Percentiles rank a stretch among this genome's conserved stretches.
Conservation (phyloP, 352 stramenopile genomes). For the Albugo candida region DNA sequence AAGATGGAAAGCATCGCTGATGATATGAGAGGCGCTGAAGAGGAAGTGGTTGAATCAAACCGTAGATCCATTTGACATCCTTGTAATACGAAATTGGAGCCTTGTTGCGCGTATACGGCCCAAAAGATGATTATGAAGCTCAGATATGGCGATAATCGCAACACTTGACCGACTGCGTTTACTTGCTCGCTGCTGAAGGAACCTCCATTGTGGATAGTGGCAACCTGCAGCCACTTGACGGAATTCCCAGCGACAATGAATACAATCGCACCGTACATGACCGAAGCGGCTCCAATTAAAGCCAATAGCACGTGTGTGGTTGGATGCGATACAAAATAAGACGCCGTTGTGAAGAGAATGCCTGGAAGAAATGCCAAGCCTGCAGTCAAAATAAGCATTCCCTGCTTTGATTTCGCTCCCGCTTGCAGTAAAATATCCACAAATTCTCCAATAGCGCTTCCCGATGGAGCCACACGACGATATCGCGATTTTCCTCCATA, state of each 20-base stretch:
- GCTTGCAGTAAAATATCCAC: conserved; percentile 47
- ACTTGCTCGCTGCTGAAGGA: conserved; percentile 35
- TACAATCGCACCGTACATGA: conserved; percentile 51
- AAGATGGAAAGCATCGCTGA: conserved; percentile 75
- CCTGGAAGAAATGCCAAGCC: conserved; percentile 44
- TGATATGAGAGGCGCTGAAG: conserved; percentile 38
- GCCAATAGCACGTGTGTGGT: conserved; percentile 37
- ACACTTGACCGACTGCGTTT: conserved; percentile 51
- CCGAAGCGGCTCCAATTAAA: conserved; percentile 21
- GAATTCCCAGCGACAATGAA: conserved; percentile 36
- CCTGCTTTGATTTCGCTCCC: conserved; percentile 21
- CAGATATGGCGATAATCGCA: conserved; percentile 62
- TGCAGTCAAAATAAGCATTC: conserved; percentile 57
- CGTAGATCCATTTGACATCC: conserved; percentile 84
- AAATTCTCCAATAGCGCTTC: conserved; percentile 52
- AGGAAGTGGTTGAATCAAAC: conserved; percentile 14
- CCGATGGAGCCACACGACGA: conserved; percentile 45
- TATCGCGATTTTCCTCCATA: conserved; percentile 43
- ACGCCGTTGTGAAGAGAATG: conserved; percentile 56
- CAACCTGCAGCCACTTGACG: conserved; percentile 38
- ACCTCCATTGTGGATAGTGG: conserved; percentile 25
- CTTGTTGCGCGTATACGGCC: conserved; percentile 68
- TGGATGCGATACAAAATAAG: conserved; percentile 54
- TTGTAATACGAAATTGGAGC: conserved; percentile 70
- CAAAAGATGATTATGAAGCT: conserved; percentile 76